These are phyloP conservation scores for Metrosideros polymorpha DNA, from an alignment of 441 rosid genomes.

Conservation along the genomic window DNA sequence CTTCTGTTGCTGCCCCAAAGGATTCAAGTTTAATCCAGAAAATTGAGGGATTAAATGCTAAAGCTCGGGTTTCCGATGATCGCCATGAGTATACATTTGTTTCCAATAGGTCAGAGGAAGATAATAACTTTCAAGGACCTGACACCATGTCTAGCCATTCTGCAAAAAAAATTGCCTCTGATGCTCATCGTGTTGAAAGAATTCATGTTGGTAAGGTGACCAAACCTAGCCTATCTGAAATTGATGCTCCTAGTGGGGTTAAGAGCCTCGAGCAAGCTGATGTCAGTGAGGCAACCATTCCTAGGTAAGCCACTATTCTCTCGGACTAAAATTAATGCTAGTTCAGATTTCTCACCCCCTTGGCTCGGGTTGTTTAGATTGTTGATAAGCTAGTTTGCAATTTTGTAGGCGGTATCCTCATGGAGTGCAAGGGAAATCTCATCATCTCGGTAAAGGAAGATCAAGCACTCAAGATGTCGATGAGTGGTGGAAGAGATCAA, in stretches of 20 bases:
- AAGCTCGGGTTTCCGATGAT: constrained; percentile 15
- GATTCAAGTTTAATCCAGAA: constrained; percentile 74
- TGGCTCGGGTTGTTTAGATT: constrained; percentile 1
- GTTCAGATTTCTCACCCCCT: background rate
- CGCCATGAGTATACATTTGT: background rate
- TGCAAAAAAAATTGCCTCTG: constrained; percentile 27
- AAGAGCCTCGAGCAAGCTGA: constrained; percentile 26
- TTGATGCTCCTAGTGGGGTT: constrained; percentile 25
- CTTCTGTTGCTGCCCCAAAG: constrained; percentile 17
- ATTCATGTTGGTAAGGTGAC: constrained; percentile 16
- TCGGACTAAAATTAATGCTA: constrained; percentile 11
- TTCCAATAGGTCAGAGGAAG: constrained; percentile 1
- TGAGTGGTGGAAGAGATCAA: constrained; percentile 43
- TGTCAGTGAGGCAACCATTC: constrained; percentile 23
- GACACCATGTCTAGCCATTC: constrained; percentile 14
- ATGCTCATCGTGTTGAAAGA: constrained; percentile 21
- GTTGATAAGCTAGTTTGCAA: constrained; percentile 21
- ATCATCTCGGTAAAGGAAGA: constrained; percentile 50
- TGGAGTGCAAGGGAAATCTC: constrained; percentile 40
- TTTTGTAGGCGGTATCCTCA: constrained; percentile 55
- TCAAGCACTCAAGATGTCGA: constrained; percentile 39
- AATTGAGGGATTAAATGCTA: constrained; percentile 58
- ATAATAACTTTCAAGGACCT: background rate
- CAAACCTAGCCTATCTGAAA: constrained; percentile 20
- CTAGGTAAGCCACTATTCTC: constrained; percentile 40